A percentile compares a stretch with the other conserved stretches of the same genome.
Evolutionary conservation across 257 asterid species (phyloP).

Genomic region (Ophiorrhiza pumila): DNA sequence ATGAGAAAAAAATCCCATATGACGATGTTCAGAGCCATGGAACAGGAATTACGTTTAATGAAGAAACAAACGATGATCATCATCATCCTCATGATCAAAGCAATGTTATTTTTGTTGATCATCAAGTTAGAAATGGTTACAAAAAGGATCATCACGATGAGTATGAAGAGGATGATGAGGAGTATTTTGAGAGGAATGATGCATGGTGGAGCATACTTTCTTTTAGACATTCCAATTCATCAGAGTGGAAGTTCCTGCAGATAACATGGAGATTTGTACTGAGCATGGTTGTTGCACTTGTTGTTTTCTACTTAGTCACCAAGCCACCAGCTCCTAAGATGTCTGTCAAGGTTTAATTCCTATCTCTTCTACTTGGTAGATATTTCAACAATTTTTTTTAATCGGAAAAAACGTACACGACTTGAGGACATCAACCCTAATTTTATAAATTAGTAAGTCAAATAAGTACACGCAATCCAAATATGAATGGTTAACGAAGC

Average conservation of each 20-base stretch:
- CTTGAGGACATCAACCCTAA: no score
- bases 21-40: slow-evolving; percentile 22
- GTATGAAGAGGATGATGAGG: slow-evolving; percentile 8
- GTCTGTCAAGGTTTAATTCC: slow-evolving; percentile 46
- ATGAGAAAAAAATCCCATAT: slow-evolving; percentile 26
- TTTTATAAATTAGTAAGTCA: no score
- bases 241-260: slow-evolving; percentile 59
- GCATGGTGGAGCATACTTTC: slow-evolving; percentile 46
- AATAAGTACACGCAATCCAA: no score
- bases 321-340: slow-evolving; percentile 64
- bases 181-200: slow-evolving; percentile 1
- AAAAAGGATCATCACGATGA: slow-evolving; percentile 10
- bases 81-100: not conserved
- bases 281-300: slow-evolving; percentile 50
- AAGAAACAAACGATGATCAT: slow-evolving; percentile 8
- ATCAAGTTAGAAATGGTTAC: not conserved
- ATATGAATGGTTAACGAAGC: no score
- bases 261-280: slow-evolving; percentile 63
- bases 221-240: slow-evolving; percentile 45
- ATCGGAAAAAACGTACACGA: no score
- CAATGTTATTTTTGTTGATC: not conserved
- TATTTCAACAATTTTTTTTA: no score
- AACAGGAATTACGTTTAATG: slow-evolving; percentile 1
- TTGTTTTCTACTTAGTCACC: slow-evolving; percentile 58
- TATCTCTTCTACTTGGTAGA: not conserved